Base-by-base conservation (phyloP, 176 grass and related monocot genomes). In the Aegilops sharonensis region DNA sequence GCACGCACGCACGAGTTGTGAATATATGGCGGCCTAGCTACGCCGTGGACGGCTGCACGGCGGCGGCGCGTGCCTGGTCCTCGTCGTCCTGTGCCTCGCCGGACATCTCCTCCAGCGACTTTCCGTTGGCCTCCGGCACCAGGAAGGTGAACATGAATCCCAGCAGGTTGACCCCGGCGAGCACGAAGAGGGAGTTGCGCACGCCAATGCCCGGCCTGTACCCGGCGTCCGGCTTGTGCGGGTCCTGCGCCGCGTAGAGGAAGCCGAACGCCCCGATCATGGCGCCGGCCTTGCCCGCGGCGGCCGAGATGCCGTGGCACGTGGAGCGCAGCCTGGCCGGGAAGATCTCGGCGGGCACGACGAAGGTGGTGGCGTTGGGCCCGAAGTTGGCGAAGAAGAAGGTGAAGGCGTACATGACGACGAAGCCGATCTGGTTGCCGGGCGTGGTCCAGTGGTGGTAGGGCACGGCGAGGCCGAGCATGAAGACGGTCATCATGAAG, bases 401-500 rank as follows among this genome's bases (percentile, higher is more conserved):
- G 80, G 94, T 97, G 71, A 94, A 82, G 52, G 5, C 90, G 86
- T 95, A 95, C 82, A 95, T 89, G 69, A 95, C 75, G 1, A 95
- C 54, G 78, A 95, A 95, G 15, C 86, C 86, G 2, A 52, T 81
- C 56, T 95, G 93, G 86, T 95, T 8, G 15, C 88, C 91, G 3
- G 88, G 24, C 6, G 40, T 64, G 84, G 86, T 95, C 93, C 93
- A 92, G 88, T 95, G 90, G 86, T 95, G 68, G 86, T 95, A 95
- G 7, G 93, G 93, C 21, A 70, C 52, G 68, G 90, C 93, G 37
- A 95, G 85, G 29, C 62, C 88, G 66, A 95, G 76, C 86, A 95
- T 92, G 90, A 91, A 91, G 2, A 89, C 84, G 34, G 91, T 95
- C 93, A 95, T 95, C 83, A 91, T 91, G 69, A 87, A 80, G 91